phyloP scores from a whole-genome alignment of 257 asterid genomes.

The Osmanthus fragrans region DNA sequence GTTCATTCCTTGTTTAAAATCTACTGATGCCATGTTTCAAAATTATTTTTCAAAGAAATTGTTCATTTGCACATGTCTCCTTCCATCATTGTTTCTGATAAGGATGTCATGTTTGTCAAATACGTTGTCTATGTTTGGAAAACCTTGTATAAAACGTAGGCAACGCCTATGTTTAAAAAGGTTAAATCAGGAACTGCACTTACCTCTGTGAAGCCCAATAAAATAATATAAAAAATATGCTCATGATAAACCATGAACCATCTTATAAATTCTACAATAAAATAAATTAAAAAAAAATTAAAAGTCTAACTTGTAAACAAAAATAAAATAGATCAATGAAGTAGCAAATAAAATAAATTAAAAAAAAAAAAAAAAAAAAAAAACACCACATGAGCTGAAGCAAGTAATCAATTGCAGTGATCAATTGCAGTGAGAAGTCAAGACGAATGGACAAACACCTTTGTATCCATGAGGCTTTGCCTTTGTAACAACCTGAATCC shows the following conservation, averaged over 20 bases:
- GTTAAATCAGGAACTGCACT: not conserved
- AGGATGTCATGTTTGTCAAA: not conserved
- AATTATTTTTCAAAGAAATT: not conserved
- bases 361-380: not conserved
- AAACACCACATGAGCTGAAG: not conserved
- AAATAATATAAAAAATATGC: no score
- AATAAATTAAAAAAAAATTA: no score
- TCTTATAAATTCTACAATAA: no score
- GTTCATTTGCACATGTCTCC: not conserved
- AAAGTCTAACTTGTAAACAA: not conserved
- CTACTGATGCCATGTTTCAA: not conserved
- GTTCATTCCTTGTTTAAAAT: not conserved
- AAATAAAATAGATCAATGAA: no score
- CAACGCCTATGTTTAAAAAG: no score
- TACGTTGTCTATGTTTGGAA: not conserved
- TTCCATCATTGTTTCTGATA: not conserved
- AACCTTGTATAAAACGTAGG: not conserved
- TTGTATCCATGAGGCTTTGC: not conserved
- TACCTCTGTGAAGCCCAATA: not conserved
- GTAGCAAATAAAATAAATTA: not conserved
- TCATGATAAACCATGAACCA: no score
- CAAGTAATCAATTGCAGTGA: not conserved
- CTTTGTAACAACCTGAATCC: no score
- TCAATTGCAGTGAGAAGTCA: not conserved
- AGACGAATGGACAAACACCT: not conserved